A percentile compares a stretch with the other conserved stretches of the same genome.
Conservation (phyloP, 345 rosid genomes). For the Barbarea vulgaris region DNA sequence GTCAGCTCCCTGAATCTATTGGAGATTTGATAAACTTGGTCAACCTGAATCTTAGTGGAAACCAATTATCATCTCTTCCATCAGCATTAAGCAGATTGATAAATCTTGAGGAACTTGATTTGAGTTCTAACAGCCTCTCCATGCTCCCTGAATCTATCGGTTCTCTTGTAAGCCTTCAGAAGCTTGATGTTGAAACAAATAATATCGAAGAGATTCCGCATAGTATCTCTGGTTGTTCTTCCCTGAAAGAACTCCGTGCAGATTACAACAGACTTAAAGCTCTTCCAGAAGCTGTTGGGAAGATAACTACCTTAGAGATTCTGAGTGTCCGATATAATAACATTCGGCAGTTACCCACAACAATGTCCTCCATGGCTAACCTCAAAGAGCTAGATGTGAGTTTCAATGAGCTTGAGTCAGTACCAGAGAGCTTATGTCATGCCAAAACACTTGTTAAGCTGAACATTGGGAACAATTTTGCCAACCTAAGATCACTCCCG, state of each 20-base stretch:
- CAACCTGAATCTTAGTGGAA: conserved; percentile 69
- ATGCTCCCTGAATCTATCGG: conserved; percentile 71
- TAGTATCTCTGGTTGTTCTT: conserved; percentile 69
- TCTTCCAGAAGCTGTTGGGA: conserved; percentile 97
- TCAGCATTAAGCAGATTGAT: conserved; percentile 58
- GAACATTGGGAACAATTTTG: conserved; percentile 92
- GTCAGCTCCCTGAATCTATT: conserved; percentile 69
- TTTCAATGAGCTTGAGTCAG: conserved; percentile 94
- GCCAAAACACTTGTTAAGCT: conserved; percentile 85
- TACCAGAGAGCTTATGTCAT: conserved; percentile 94
- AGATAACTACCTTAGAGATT: conserved; percentile 74
- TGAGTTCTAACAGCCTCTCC: conserved; percentile 77
- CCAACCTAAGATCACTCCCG: conserved; percentile 76
- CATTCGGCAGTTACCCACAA: conserved; percentile 85
- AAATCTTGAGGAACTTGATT: conserved; percentile 80
- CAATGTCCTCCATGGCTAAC: conserved; percentile 76
- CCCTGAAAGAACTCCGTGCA: conserved; percentile 70
- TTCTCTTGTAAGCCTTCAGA: conserved; percentile 66
- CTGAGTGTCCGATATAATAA: conserved; percentile 83
- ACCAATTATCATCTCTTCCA: conserved; percentile 78
- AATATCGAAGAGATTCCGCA: conserved; percentile 88
- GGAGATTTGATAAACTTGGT: conserved; percentile 77
- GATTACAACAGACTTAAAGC: conserved; percentile 96
- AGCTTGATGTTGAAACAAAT: conserved; percentile 76
- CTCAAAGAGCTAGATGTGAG: conserved; percentile 90